phyloP scores from a whole-genome alignment of 1,139 yeast species.

The Scheffersomyces lignicola region DNA sequence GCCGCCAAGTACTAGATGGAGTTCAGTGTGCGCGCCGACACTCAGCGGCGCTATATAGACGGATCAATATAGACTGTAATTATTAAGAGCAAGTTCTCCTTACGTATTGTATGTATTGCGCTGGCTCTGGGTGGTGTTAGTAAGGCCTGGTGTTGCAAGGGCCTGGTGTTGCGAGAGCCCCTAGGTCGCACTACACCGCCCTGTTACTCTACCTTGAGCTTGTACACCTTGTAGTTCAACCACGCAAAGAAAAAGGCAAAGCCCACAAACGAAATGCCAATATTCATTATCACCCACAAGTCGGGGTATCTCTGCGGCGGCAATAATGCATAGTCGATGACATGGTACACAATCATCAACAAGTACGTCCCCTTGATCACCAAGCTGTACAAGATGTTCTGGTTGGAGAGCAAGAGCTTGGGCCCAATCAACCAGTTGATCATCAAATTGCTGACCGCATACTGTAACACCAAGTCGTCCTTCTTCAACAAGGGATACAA shows the following conservation, averaged over 20 bases:
- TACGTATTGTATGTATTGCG: too few relatives aligned
- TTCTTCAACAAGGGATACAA: constrained; percentile 82
- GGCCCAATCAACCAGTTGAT: constrained; percentile 83
- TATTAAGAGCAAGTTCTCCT: too few relatives aligned
- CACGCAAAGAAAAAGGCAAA: constrained; percentile 79
- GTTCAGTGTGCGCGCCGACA: too few relatives aligned
- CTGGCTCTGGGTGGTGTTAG: too few relatives aligned
- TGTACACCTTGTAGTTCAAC: constrained; percentile 53
- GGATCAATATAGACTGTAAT: too few relatives aligned
- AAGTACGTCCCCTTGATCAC: constrained; percentile 61
- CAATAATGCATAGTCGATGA: constrained; percentile 47
- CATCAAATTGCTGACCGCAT: constrained; percentile 55
- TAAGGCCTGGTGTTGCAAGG: too few relatives aligned
- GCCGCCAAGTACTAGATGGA: constrained; percentile 47
- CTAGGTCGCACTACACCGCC: too few relatives aligned
- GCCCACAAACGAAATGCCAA: constrained; percentile 71
- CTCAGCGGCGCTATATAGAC: too few relatives aligned
- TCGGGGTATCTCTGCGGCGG: constrained; percentile 77
- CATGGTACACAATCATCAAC: constrained; percentile 52
- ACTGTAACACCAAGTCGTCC: constrained; percentile 76
- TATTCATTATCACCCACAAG: constrained; percentile 78
- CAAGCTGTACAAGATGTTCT: constrained; percentile 52
- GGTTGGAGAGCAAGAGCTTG: constrained; percentile 33
- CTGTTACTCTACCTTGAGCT: constrained; percentile 8
- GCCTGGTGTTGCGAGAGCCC: too few relatives aligned